Evolutionary conservation across 2,329 filamentous ascomycete species (phyloP).

Genomic region (Curvularia verruculosa): DNA sequence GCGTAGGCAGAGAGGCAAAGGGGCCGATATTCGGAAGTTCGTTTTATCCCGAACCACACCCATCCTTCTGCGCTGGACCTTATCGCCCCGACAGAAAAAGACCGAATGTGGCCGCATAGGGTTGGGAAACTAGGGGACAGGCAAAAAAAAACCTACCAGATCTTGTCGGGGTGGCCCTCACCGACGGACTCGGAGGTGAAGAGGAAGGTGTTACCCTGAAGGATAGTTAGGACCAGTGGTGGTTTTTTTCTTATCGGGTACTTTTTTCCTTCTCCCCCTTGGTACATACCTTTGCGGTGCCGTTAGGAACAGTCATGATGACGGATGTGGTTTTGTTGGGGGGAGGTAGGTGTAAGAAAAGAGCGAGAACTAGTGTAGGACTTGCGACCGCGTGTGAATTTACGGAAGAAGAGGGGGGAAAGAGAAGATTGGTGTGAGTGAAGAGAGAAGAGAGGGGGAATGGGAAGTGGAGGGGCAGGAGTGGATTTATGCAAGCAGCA

Average conservation of each 20-base stretch:
- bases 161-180: conserved; percentile 84
- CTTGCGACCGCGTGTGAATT: conserved; percentile 43
- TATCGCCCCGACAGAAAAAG: conserved; percentile 2
- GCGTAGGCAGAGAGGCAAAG: background rate
- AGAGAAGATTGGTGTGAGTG: conserved; percentile 5
- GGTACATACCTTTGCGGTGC: conserved; percentile 34
- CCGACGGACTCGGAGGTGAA: conserved; percentile 62
- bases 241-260: conserved; percentile 6
- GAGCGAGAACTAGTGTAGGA: conserved; percentile 43
- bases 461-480: conserved; percentile 33
- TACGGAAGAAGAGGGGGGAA: conserved; percentile 23
- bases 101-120: background rate
- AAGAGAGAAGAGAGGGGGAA: conserved; percentile 12
- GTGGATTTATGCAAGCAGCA: conserved; percentile 39
- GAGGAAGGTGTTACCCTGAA: conserved; percentile 48
- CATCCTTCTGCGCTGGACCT: conserved; percentile 1
- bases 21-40: background rate
- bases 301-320: conserved; percentile 39
- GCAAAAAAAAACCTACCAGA: conserved; percentile 66
- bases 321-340: conserved; percentile 14
- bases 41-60: conserved; percentile 1
- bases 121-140: background rate
- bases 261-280: too few relatives aligned
- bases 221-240: conserved; percentile 24
- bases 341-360: conserved; percentile 24